phyloP scores from a whole-genome alignment of 2,329 filamentous ascomycete genomes.

The Colletotrichum tanaceti region DNA sequence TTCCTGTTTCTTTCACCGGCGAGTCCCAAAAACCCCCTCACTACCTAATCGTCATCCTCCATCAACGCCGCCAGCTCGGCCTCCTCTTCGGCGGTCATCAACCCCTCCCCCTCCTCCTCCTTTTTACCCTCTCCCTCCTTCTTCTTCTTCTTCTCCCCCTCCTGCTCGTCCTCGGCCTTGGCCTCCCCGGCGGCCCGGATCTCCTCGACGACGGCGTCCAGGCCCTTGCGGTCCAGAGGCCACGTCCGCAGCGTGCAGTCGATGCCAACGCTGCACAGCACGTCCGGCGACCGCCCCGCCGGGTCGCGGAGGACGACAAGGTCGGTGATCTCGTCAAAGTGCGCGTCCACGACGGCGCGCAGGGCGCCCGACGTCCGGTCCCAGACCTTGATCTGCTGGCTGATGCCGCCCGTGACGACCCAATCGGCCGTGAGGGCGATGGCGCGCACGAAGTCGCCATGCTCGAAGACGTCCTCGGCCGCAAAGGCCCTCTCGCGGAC shows the following conservation, averaged over 20 bases:
- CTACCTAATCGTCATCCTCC: slow-evolving; percentile 72
- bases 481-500: slow-evolving; percentile 75
- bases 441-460: slow-evolving; percentile 91
- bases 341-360: slow-evolving; percentile 80
- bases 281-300: slow-evolving; percentile 50
- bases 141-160: slow-evolving; percentile 62
- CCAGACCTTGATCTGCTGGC: slow-evolving; percentile 94
- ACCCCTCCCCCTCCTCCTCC: slow-evolving; percentile 58
- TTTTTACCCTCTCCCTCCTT: slow-evolving; percentile 60
- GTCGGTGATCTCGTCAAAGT: slow-evolving; percentile 93
- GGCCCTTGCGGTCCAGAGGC: slow-evolving; percentile 73
- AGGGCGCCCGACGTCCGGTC: slow-evolving; percentile 78
- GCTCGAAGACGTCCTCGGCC: slow-evolving; percentile 76
- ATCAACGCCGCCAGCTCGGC: slow-evolving; percentile 91
- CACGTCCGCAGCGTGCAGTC: slow-evolving; percentile 90
- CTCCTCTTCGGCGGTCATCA: slow-evolving; percentile 90
- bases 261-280: slow-evolving; percentile 85
- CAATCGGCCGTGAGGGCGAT: slow-evolving; percentile 80
- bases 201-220: slow-evolving; percentile 62
- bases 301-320: slow-evolving; percentile 69
- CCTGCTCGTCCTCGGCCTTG: slow-evolving; percentile 62
- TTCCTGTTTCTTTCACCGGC: not conserved
- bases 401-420: slow-evolving; percentile 88
- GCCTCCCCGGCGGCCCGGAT: slow-evolving; percentile 58
- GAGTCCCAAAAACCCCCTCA: not conserved